phyloP scores from a whole-genome alignment of 2,329 filamentous ascomycete genomes.

The Drechslerella dactyloides region DNA sequence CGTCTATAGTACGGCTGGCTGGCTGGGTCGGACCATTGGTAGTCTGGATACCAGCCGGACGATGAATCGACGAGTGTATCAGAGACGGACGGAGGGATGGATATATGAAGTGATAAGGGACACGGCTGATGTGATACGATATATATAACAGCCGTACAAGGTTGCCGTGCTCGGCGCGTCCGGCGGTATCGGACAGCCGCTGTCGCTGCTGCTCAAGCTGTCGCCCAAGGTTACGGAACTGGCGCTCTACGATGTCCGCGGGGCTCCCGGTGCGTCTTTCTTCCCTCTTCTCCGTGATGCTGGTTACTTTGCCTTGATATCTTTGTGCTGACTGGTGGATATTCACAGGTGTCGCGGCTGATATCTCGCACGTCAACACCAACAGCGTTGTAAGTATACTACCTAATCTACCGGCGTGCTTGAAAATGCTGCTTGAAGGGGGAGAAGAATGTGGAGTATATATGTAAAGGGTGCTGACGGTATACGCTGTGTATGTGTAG shows the following conservation, averaged over 20 bases:
- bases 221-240: slow-evolving; percentile 94
- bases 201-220: slow-evolving; percentile 97
- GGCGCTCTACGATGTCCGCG: slow-evolving; percentile 96
- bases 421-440: too few relatives aligned
- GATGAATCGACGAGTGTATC: too few relatives aligned
- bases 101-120: background rate
- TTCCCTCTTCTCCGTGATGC: slow-evolving; percentile 10
- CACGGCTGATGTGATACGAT: slow-evolving; percentile 2
- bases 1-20: background rate
- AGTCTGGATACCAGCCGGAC: too few relatives aligned
- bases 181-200: slow-evolving; percentile 96
- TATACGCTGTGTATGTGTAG: slow-evolving; percentile 55
- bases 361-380: slow-evolving; percentile 99
- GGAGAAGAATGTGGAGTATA: slow-evolving; percentile 1
- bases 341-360: slow-evolving; percentile 89
- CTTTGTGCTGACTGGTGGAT: too few relatives aligned
- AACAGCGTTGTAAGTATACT: slow-evolving; percentile 71
- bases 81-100: too few relatives aligned
- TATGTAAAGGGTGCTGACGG: slow-evolving; percentile 17
- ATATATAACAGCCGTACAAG: slow-evolving; percentile 78
- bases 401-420: too few relatives aligned
- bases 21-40: slow-evolving; percentile 16
- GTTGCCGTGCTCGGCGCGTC: slow-evolving; percentile 95
- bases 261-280: slow-evolving; percentile 77
- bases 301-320: too few relatives aligned